Evolutionary conservation across 495 filamentous ascomycete species (phyloP).

Genomic region (Penicillium atrosanguineum): DNA sequence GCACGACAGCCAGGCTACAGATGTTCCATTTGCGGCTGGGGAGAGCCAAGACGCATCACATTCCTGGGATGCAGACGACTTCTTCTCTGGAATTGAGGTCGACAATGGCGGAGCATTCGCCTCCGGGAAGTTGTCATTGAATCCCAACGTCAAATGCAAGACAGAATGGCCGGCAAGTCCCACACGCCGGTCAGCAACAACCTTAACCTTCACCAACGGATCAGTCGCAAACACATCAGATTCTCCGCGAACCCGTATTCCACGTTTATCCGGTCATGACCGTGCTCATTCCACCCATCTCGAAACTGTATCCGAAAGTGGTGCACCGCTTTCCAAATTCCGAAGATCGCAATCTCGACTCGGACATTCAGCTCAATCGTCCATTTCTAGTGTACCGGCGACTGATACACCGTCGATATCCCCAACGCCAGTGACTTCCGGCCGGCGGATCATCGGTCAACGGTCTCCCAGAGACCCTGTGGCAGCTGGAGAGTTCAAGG

Average conservation of each 20-base stretch:
- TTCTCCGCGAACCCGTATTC: conserved; percentile 54
- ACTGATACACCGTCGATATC: conserved; percentile 50
- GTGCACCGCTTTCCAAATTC: conserved; percentile 62
- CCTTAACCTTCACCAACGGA: conserved; percentile 83
- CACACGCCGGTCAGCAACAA: conserved; percentile 71
- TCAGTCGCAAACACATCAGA: conserved; percentile 63
- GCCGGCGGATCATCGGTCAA: conserved; percentile 55
- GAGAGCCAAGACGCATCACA: conserved; percentile 28
- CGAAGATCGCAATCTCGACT: conserved; percentile 63
- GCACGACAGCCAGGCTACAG: conserved; percentile 51
- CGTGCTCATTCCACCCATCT: conserved; percentile 69
- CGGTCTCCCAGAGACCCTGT: conserved; percentile 52
- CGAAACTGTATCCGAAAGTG: conserved; percentile 90
- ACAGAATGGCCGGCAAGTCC: conserved; percentile 63
- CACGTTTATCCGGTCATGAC: conserved; percentile 61
- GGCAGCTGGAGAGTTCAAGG: conserved; percentile 58
- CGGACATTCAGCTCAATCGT: conserved; percentile 65
- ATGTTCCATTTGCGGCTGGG: conserved; percentile 25
- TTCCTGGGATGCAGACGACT: conserved; percentile 66
- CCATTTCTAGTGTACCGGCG: conserved; percentile 61
- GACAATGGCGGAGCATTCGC: conserved; percentile 79
- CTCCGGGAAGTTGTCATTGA: conserved; percentile 75
- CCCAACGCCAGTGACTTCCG: conserved; percentile 52
- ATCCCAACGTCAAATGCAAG: conserved; percentile 90
- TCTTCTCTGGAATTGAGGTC: conserved; percentile 84